Percentiles rank a stretch among this genome's conserved stretches.
Evolutionary conservation across 305 asterid genomes (phyloP).

Genomic region (Solanum chacoense): DNA sequence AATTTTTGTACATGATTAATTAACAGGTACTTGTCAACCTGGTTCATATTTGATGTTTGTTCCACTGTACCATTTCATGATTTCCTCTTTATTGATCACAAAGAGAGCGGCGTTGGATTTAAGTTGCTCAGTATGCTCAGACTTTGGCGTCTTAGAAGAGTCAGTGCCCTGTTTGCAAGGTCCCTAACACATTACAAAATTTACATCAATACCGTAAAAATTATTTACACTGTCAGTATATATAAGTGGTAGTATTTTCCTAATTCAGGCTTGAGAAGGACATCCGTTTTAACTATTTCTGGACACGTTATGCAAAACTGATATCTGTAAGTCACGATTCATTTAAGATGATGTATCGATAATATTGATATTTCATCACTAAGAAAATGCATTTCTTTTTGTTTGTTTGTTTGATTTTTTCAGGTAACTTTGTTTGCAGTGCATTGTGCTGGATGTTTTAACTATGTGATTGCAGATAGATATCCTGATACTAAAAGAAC

Average conservation of each 20-base stretch:
- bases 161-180: conserved; percentile 89
- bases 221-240: not conserved
- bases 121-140: conserved; percentile 81
- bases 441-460: conserved; percentile 81
- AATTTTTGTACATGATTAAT: not conserved
- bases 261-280: conserved; percentile 73
- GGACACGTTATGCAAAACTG: conserved; percentile 89
- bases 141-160: conserved; percentile 92
- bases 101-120: conserved; percentile 43
- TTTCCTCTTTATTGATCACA: conserved; percentile 57
- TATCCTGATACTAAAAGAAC: conserved; percentile 58
- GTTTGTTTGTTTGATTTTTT: not conserved
- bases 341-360: not conserved
- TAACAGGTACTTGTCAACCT: conserved; percentile 67
- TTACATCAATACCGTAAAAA: not conserved
- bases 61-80: conserved; percentile 75
- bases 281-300: conserved; percentile 82
- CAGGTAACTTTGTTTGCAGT: conserved; percentile 81
- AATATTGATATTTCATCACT: not conserved
- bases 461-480: conserved; percentile 67
- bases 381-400: not conserved
- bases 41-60: conserved; percentile 80
- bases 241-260: not conserved
- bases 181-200: not conserved
- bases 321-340: conserved; percentile 39